A percentile compares a stretch with the other conserved stretches of the same genome.
These are phyloP conservation scores for Scutellaria minor DNA, from an alignment of 257 asterid species.

Conservation along the genomic window DNA sequence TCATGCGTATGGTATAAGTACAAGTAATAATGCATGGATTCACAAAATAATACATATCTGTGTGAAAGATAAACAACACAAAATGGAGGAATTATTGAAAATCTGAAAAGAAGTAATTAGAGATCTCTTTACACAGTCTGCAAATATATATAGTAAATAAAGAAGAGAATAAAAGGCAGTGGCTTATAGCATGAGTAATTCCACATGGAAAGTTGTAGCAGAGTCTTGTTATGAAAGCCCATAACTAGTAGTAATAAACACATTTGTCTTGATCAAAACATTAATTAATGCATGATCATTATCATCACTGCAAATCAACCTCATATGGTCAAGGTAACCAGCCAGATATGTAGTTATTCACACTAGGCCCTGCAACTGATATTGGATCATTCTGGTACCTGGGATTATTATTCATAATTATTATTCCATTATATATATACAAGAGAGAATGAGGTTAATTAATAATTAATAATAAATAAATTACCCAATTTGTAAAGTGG, in stretches of 20 bases:
- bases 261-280: background rate
- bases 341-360: slow-evolving; percentile 33
- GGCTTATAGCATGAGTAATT: background rate
- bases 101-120: background rate
- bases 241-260: background rate
- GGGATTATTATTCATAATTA: too few species aligned
- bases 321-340: slow-evolving; percentile 33
- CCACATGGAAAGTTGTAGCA: background rate
- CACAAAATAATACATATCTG: too few species aligned
- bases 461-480: too few species aligned
- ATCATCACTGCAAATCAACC: background rate
- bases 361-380: slow-evolving; percentile 36
- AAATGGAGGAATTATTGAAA: background rate
- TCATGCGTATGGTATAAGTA: too few species aligned
- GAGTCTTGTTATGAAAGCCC: background rate
- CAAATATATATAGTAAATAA: background rate
- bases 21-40: too few species aligned
- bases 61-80: too few species aligned
- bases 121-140: slow-evolving; percentile 1
- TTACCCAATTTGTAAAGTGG: slow-evolving; percentile 88
- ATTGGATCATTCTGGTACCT: slow-evolving; percentile 32
- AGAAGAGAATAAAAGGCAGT: background rate
- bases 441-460: too few species aligned
- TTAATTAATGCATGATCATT: too few species aligned
- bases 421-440: too few species aligned